These are phyloP conservation scores for Aspergillus amoenus DNA, from an alignment of 2,329 filamentous ascomycete genomes.

Conservation along the genomic window DNA sequence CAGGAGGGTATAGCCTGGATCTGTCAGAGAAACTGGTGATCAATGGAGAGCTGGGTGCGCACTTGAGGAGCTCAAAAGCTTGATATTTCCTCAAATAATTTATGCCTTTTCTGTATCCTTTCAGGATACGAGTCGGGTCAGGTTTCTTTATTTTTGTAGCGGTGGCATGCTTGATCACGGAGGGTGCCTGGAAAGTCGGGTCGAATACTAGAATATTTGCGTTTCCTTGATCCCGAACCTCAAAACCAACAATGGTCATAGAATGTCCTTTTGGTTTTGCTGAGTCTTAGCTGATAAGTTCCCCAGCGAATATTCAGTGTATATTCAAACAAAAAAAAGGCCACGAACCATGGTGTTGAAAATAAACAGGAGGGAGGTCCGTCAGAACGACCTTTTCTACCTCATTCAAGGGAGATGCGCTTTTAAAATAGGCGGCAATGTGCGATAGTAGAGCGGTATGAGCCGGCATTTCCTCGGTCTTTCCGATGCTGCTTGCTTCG, in stretches of 20 bases:
- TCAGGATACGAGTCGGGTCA: conserved; percentile 58
- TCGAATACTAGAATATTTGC: conserved; percentile 82
- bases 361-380: conserved; percentile 77
- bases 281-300: background rate
- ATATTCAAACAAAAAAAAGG: background rate
- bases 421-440: conserved; percentile 73
- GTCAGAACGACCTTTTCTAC: conserved; percentile 68
- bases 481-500: conserved; percentile 59
- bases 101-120: conserved; percentile 69
- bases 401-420: conserved; percentile 48
- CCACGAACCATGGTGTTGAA: conserved; percentile 71
- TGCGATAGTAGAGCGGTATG: conserved; percentile 62
- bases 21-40: conserved; percentile 4
- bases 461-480: conserved; percentile 47
- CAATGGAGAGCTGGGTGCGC: conserved; percentile 13
- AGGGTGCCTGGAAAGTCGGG: conserved; percentile 73
- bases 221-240: conserved; percentile 64
- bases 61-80: conserved; percentile 80
- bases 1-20: conserved; percentile 8
- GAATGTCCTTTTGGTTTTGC: conserved; percentile 66
- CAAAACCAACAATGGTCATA: conserved; percentile 83
- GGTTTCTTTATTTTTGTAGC: conserved; percentile 41
- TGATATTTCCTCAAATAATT: conserved; percentile 68
- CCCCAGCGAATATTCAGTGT: background rate
- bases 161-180: conserved; percentile 60